These are phyloP conservation scores for Cyclostephanos tholiformis DNA, from an alignment of 108 stramenopile genomes.

Conservation along the genomic window DNA sequence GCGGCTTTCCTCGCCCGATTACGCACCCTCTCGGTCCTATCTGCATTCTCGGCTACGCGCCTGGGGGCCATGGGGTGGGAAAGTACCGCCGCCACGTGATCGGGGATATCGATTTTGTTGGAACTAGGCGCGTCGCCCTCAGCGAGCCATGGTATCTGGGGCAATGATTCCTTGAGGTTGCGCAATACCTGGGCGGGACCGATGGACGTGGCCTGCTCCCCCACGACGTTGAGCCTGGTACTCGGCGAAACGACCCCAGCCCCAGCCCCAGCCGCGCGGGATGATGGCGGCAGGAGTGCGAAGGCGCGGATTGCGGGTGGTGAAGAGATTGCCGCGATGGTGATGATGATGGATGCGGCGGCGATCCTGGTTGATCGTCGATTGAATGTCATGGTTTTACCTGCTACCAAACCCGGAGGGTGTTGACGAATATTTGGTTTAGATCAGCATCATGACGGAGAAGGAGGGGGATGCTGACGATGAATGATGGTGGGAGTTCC, in stretches of 20 bases:
- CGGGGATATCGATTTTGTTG: constrained; percentile 76
- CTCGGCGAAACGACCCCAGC: background rate
- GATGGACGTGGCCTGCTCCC: constrained; percentile 70
- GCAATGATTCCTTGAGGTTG: constrained; percentile 57
- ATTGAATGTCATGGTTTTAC: background rate
- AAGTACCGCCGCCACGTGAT: constrained; percentile 57
- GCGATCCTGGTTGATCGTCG: constrained; percentile 5
- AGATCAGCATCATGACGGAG: no score
- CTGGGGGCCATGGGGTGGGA: constrained; percentile 62
- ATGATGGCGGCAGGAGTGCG: background rate
- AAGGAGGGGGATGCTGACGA: no score
- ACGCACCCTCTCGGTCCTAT: constrained; percentile 69
- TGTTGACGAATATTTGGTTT: no score
- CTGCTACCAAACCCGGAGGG: background rate
- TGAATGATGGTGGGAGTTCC: no score
- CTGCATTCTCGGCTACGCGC: constrained; percentile 66
- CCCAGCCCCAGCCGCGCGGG: background rate
- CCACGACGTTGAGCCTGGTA: constrained; percentile 47
- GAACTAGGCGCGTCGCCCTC: constrained; percentile 53
- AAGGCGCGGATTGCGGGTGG: constrained; percentile 1
- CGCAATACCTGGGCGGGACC: constrained; percentile 65
- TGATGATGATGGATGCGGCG: background rate
- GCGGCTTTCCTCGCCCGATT: constrained; percentile 63
- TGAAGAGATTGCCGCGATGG: background rate
- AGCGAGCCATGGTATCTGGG: constrained; percentile 73